phyloP scores from a whole-genome alignment of 1,284 basidiomycete genomes.

The Puccinia hordei region DNA sequence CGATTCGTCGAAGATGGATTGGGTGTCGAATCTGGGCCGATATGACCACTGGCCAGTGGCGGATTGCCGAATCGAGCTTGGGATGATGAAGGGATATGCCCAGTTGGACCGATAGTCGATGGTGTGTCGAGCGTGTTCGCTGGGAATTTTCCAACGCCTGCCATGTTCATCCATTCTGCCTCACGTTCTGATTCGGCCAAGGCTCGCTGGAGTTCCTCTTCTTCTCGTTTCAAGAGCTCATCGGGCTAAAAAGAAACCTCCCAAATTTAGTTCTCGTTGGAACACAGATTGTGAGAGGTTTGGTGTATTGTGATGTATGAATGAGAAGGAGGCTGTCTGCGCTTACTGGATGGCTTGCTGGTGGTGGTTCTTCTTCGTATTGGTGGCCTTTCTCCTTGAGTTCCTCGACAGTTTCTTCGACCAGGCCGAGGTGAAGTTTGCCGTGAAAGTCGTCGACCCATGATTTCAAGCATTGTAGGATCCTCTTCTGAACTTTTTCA shows the following conservation, averaged over 20 bases:
- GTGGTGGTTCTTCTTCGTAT: conserved; percentile 35
- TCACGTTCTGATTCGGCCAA: conserved; percentile 78
- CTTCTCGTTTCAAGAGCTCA: conserved; percentile 77
- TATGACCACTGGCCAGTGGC: conserved; percentile 19
- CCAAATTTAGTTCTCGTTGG: conserved; percentile 62
- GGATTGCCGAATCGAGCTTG: conserved; percentile 49
- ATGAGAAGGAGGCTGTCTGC: not conserved
- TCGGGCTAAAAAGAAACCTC: conserved; percentile 73
- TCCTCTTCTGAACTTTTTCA: conserved; percentile 78
- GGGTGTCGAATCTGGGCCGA: not conserved
- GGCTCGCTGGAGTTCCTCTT: conserved; percentile 87
- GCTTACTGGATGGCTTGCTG: conserved; percentile 5
- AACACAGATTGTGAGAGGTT: too few relatives aligned
- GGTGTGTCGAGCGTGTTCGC: conserved; percentile 14
- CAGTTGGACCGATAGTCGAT: conserved; percentile 49
- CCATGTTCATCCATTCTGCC: conserved; percentile 62
- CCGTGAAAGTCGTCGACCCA: conserved; percentile 84
- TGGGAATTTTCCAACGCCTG: conserved; percentile 50
- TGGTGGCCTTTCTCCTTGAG: conserved; percentile 73
- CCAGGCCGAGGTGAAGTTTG: conserved; percentile 72
- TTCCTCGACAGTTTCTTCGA: conserved; percentile 83
- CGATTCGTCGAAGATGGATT: not conserved
- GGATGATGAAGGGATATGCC: conserved; percentile 32
- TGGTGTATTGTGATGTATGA: too few relatives aligned
- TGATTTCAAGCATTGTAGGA: conserved; percentile 72